These are phyloP conservation scores for Mortierella polycephala DNA, from an alignment of 371 early-diverging fungal species.

Conservation along the genomic window DNA sequence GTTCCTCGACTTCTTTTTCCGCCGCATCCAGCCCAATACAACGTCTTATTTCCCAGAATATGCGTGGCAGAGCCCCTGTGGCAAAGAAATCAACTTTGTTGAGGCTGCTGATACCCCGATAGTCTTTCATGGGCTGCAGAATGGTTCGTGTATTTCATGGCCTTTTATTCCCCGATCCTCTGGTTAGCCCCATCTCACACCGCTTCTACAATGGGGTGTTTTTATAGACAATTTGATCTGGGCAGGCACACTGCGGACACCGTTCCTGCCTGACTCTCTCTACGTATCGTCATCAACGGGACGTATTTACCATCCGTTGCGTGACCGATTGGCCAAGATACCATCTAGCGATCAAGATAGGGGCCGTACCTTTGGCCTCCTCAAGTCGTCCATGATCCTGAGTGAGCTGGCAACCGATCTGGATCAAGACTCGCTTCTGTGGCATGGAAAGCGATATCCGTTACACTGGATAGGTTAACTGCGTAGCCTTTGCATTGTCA, in stretches of 20 bases:
- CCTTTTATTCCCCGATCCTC: not conserved
- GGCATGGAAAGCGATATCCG: constrained; percentile 29
- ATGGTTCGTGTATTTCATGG: constrained; percentile 5
- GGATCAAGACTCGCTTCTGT: constrained; percentile 20
- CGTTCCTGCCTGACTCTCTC: constrained; percentile 37
- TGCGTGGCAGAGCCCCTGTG: constrained; percentile 40
- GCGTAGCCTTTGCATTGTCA: too few relatives aligned
- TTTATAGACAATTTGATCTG: constrained; percentile 31
- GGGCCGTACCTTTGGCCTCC: constrained; percentile 18
- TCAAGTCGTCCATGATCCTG: constrained; percentile 47
- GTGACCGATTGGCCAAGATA: constrained; percentile 2
- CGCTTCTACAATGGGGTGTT: not conserved
- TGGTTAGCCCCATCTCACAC: not conserved
- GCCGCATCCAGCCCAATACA: constrained; percentile 29
- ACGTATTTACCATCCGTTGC: constrained; percentile 46
- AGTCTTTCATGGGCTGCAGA: constrained; percentile 30
- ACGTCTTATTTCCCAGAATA: constrained; percentile 16
- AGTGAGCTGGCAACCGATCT: constrained; percentile 31
- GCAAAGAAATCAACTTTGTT: constrained; percentile 50
- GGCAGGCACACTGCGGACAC: constrained; percentile 40
- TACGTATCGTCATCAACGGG: constrained; percentile 35
- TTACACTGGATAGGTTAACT: not conserved
- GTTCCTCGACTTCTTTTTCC: constrained; percentile 46
- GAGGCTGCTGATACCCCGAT: constrained; percentile 49
- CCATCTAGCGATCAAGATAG: not conserved